These are phyloP conservation scores for Phytophthora pseudosyringae DNA, from an alignment of 352 stramenopile species.

Conservation along the genomic window DNA sequence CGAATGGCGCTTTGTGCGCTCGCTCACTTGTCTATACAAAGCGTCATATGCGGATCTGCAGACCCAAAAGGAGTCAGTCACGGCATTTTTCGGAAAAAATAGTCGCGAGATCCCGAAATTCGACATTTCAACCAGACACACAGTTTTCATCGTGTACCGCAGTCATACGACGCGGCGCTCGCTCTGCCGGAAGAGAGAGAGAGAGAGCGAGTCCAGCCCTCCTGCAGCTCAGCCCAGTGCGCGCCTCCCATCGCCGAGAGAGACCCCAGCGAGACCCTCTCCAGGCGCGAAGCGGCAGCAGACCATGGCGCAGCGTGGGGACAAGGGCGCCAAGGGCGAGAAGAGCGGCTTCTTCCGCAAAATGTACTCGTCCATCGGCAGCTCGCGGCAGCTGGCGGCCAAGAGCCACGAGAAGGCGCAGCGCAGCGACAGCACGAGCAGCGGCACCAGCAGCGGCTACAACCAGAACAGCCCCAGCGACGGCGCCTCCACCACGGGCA, in stretches of 20 bases:
- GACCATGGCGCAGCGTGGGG: constrained; percentile 50
- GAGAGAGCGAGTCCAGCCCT: constrained; percentile 13
- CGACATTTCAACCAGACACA: constrained; percentile 25
- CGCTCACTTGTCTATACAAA: background rate
- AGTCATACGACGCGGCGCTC: constrained; percentile 36
- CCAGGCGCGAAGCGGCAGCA: background rate
- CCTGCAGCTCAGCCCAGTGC: constrained; percentile 13
- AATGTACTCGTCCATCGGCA: constrained; percentile 68
- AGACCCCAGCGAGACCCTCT: constrained; percentile 21
- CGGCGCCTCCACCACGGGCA: constrained; percentile 35
- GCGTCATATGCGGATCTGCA: constrained; percentile 14
- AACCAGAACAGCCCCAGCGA: constrained; percentile 42
- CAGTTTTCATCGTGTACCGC: constrained; percentile 30
- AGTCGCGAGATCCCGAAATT: constrained; percentile 20
- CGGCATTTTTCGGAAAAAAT: constrained; percentile 22
- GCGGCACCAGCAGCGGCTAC: constrained; percentile 39
- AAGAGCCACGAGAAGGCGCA: constrained; percentile 41
- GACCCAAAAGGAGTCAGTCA: constrained; percentile 34
- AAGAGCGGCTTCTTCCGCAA: constrained; percentile 71
- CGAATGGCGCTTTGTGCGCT: background rate
- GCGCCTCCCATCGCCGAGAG: constrained; percentile 17
- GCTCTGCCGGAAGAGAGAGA: constrained; percentile 26
- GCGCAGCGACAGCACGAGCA: constrained; percentile 43
- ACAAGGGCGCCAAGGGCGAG: constrained; percentile 42
- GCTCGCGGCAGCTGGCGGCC: constrained; percentile 39